Evolutionary conservation across 2,329 filamentous ascomycete genomes (phyloP).

Genomic region (Scolecobasidium constrictum): DNA sequence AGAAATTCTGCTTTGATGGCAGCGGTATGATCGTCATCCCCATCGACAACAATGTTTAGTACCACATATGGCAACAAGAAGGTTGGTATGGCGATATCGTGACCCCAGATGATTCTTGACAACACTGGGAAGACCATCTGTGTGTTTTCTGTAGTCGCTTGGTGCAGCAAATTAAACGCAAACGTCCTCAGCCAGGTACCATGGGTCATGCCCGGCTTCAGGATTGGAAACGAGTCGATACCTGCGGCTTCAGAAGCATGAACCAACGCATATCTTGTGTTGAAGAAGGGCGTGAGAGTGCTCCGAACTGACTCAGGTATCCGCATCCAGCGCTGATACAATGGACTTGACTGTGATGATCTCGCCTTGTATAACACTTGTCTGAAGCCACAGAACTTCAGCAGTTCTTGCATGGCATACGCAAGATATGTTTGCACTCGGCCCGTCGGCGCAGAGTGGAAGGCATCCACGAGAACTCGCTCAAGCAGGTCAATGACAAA

Average conservation of each 20-base stretch:
- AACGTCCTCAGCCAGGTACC: conserved; percentile 72
- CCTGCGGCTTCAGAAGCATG: conserved; percentile 3
- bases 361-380: conserved; percentile 40
- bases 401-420: conserved; percentile 86
- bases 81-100: conserved; percentile 74
- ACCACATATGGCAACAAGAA: conserved; percentile 84
- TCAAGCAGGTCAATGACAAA: conserved; percentile 82
- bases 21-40: conserved; percentile 51
- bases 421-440: conserved; percentile 83
- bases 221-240: conserved; percentile 60
- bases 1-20: conserved; percentile 65
- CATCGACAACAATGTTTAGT: conserved; percentile 70
- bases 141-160: conserved; percentile 63
- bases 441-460: conserved; percentile 80
- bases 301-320: conserved; percentile 70
- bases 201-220: conserved; percentile 56
- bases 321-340: conserved; percentile 64
- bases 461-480: conserved; percentile 80
- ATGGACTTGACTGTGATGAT: conserved; percentile 44
- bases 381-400: conserved; percentile 62
- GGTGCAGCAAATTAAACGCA: conserved; percentile 71
- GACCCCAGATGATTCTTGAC: conserved; percentile 70
- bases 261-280: conserved; percentile 64
- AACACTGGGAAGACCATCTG: conserved; percentile 71
- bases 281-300: conserved; percentile 78